These are phyloP conservation scores for Nakaseomyces nivariensis DNA, from an alignment of 1,139 yeast species.

Conservation along the genomic window DNA sequence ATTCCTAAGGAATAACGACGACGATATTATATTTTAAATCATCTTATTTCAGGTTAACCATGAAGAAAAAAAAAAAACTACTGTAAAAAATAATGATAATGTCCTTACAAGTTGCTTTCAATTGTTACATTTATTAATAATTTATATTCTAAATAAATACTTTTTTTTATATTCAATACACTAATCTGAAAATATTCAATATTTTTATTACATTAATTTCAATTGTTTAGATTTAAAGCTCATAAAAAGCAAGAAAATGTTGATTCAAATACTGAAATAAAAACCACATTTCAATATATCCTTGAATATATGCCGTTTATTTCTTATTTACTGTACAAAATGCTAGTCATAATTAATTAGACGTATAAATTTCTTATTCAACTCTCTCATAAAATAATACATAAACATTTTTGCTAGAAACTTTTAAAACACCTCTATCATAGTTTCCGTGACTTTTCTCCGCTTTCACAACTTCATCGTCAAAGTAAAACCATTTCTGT, in stretches of 20 bases:
- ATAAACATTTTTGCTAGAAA: constrained; percentile 51
- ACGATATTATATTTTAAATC: background rate
- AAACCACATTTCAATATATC: background rate
- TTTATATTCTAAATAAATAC: background rate
- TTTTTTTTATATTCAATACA: background rate
- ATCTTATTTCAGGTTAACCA: background rate
- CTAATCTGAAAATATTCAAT: background rate
- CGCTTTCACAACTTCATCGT: constrained; percentile 50
- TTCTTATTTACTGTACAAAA: background rate
- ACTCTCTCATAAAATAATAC: constrained; percentile 54
- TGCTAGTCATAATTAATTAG: no score
- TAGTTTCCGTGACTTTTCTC: constrained; percentile 41
- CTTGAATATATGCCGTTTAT: no score
- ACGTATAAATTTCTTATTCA: constrained; percentile 1
- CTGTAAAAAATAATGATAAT: constrained; percentile 2
- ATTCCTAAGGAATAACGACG: background rate
- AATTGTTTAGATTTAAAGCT: no score
- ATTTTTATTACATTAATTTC: background rate
- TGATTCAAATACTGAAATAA: no score
- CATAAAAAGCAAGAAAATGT: no score
- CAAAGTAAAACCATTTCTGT: constrained; percentile 61
- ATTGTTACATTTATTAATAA: background rate
- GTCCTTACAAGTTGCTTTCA: background rate
- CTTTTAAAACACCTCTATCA: constrained; percentile 32
- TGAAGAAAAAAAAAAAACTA: background rate